Evolutionary conservation across 139 green algal species (phyloP).

Genomic region (Pseudopediastrum boryanum): DNA sequence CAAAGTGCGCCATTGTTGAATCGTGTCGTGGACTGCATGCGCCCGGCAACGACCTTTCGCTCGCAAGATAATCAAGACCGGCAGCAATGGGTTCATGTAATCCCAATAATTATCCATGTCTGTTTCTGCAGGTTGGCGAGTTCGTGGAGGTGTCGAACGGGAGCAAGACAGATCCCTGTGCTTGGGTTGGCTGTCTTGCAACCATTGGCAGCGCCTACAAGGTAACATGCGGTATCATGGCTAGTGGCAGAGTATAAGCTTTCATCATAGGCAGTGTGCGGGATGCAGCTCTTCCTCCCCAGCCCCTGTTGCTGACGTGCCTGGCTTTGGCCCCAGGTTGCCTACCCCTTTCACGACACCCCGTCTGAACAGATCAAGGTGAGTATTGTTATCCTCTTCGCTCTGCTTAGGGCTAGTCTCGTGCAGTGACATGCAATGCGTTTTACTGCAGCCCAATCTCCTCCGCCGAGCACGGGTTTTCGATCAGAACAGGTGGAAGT

Average conservation of each 20-base stretch:
- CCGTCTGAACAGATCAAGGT: constrained; percentile 47
- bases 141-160: constrained; percentile 69
- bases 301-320: background rate
- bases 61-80: background rate
- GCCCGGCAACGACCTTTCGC: background rate
- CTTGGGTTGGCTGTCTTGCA: constrained; percentile 50
- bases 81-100: background rate
- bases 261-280: background rate
- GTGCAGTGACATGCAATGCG: background rate
- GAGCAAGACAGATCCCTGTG: constrained; percentile 60
- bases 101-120: background rate
- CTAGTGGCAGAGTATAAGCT: background rate
- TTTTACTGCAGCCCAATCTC: constrained; percentile 14
- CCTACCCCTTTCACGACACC: constrained; percentile 67
- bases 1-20: too few relatives aligned
- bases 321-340: constrained; percentile 34
- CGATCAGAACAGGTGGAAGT: constrained; percentile 43
- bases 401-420: background rate
- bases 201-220: constrained; percentile 27
- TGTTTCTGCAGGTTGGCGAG: constrained; percentile 49
- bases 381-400: background rate
- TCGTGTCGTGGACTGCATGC: too few relatives aligned
- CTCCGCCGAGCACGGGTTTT: constrained; percentile 47
- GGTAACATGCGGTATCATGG: too few relatives aligned
- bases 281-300: background rate